Conservation (phyloP, 2,329 filamentous ascomycete genomes). For the Diaporthe ilicicola region DNA sequence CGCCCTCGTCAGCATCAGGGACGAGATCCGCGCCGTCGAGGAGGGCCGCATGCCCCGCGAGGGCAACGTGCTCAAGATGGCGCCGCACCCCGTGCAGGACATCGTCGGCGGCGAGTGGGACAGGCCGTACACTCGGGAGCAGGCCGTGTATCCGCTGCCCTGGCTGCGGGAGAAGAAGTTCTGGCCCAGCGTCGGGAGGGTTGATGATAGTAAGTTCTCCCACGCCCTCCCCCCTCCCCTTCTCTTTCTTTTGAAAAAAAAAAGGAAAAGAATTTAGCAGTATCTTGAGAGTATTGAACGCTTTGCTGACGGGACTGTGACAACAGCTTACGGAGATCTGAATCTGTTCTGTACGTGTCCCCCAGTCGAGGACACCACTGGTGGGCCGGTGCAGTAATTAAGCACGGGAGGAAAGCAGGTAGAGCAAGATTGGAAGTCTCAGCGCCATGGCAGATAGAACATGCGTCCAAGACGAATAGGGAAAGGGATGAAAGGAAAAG, state of each 20-base stretch:
- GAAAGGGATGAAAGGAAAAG: background rate
- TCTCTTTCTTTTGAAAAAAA: too few species aligned
- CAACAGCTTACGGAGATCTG: slow-evolving; percentile 82
- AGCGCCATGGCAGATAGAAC: slow-evolving; percentile 16
- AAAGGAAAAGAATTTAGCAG: background rate
- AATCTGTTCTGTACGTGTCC: slow-evolving; percentile 97
- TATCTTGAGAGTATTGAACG: background rate
- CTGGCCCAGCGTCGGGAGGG: slow-evolving; percentile 86
- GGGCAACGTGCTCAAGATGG: slow-evolving; percentile 86
- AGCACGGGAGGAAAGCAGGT: background rate
- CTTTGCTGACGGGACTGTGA: slow-evolving; percentile 32
- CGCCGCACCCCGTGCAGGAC: slow-evolving; percentile 87
- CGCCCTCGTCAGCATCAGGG: slow-evolving; percentile 84
- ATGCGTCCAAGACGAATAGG: background rate
- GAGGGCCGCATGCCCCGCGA: slow-evolving; percentile 77
- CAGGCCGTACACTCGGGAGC: slow-evolving; percentile 80
- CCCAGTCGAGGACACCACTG: slow-evolving; percentile 74
- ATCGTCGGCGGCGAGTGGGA: slow-evolving; percentile 81
- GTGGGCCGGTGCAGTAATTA: slow-evolving; percentile 33
- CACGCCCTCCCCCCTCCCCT: background rate
- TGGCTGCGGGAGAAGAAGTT: slow-evolving; percentile 96
- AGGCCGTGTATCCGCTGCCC: slow-evolving; percentile 85
- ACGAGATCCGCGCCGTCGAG: slow-evolving; percentile 86
- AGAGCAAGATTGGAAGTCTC: background rate
- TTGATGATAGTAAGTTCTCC: slow-evolving; percentile 80